These are phyloP conservation scores for Barbatosphaeria neglecta DNA, from an alignment of 495 filamentous ascomycete genomes.

Conservation along the genomic window DNA sequence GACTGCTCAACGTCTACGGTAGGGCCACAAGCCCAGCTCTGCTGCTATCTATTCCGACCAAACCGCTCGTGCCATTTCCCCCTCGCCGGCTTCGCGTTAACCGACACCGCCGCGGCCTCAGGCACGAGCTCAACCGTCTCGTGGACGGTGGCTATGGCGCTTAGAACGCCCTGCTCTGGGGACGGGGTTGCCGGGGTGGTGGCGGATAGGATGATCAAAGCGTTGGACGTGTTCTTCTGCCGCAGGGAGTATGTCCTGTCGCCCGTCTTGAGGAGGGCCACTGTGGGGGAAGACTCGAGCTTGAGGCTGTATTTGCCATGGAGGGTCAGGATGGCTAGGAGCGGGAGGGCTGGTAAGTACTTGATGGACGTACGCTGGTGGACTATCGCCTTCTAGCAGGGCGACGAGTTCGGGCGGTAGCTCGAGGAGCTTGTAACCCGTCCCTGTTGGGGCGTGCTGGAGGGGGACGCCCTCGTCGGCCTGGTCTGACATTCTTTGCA, in stretches of 20 bases:
- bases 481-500: conserved; percentile 47
- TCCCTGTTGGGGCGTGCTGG: conserved; percentile 45
- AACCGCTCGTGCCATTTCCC: conserved; percentile 90
- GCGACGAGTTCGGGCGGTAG: conserved; percentile 63
- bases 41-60: conserved; percentile 31
- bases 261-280: conserved; percentile 62
- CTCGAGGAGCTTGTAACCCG: conserved; percentile 67
- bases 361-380: conserved; percentile 45
- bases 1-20: too few relatives aligned
- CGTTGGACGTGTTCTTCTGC: conserved; percentile 87
- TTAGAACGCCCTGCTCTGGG: conserved; percentile 24
- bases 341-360: not conserved
- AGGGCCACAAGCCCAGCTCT: conserved; percentile 9
- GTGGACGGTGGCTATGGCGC: conserved; percentile 56
- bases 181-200: conserved; percentile 3
- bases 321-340: not conserved
- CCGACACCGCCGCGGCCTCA: conserved; percentile 17
- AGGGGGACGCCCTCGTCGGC: conserved; percentile 49
- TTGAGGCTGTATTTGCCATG: conserved; percentile 39
- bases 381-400: conserved; percentile 47
- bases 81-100: conserved; percentile 34
- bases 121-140: conserved; percentile 60
- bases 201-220: conserved; percentile 58
- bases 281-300: conserved; percentile 51
- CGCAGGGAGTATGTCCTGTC: conserved; percentile 65